Percentiles rank a stretch among this genome's conserved stretches.
Conservation (phyloP, 2,329 filamentous ascomycete species). For the Chaetomium olivaceum region DNA sequence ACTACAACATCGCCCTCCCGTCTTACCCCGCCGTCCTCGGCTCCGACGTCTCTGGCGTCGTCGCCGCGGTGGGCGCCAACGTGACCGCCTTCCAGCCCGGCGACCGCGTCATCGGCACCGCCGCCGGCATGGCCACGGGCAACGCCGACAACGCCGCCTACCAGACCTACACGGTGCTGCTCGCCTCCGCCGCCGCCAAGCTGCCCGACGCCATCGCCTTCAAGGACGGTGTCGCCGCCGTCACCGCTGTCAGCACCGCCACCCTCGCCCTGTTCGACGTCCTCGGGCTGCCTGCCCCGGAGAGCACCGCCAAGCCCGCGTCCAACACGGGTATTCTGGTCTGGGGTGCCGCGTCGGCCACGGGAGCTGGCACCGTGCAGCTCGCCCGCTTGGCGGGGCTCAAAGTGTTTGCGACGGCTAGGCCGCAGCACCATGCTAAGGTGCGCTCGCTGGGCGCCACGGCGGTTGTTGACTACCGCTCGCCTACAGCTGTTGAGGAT, state of each 20-base stretch:
- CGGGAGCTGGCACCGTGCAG: constrained; percentile 40
- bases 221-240: constrained; percentile 7
- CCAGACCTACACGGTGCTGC: constrained; percentile 12
- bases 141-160: constrained; percentile 16
- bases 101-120: constrained; percentile 13
- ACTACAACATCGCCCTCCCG: constrained; percentile 33
- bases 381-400: constrained; percentile 38
- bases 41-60: constrained; percentile 37
- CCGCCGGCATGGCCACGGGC: neutral
- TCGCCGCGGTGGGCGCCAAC: constrained; percentile 37
- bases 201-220: constrained; percentile 6
- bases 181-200: neutral
- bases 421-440: constrained; percentile 11
- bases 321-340: constrained; percentile 37
- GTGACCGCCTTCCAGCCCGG: constrained; percentile 27
- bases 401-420: constrained; percentile 18
- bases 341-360: constrained; percentile 40
- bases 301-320: neutral
- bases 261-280: constrained; percentile 9
- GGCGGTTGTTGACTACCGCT: constrained; percentile 24
- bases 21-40: constrained; percentile 39
- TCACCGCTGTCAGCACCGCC: neutral
- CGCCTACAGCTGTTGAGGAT: constrained; percentile 14
- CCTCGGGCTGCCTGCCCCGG: constrained; percentile 10
- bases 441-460: constrained; percentile 18